These are phyloP conservation scores for Dichotomopilus funicola DNA, from an alignment of 2,329 filamentous ascomycete genomes.

Conservation along the genomic window DNA sequence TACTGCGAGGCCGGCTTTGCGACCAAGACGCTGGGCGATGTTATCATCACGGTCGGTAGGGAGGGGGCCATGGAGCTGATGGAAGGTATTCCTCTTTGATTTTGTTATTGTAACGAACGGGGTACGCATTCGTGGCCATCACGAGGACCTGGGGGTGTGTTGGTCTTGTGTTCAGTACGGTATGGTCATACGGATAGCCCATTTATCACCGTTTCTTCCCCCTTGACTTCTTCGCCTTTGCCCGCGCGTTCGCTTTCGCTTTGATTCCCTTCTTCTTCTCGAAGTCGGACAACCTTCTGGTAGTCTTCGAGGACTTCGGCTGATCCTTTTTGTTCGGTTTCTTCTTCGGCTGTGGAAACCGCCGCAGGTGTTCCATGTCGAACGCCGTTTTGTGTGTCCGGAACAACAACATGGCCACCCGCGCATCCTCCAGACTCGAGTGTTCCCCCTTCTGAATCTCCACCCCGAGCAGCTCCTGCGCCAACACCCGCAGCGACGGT, in stretches of 20 bases:
- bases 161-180: not conserved
- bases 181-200: not conserved
- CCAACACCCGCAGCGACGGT: constrained; percentile 57
- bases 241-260: not conserved
- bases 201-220: constrained; percentile 31
- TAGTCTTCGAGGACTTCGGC: constrained; percentile 20
- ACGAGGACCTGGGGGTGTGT: too few species aligned
- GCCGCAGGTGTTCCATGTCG: constrained; percentile 69
- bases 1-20: constrained; percentile 70
- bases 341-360: constrained; percentile 40
- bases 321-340: constrained; percentile 16
- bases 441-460: constrained; percentile 60
- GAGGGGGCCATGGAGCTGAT: constrained; percentile 62
- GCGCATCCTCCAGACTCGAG: constrained; percentile 70
- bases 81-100: constrained; percentile 59
- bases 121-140: too few species aligned
- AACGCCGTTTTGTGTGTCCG: constrained; percentile 76
- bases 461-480: constrained; percentile 49
- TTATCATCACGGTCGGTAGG: constrained; percentile 62
- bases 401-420: constrained; percentile 86
- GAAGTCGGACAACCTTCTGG: too few species aligned
- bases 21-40: constrained; percentile 65
- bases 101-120: too few species aligned
- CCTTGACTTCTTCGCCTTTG: constrained; percentile 29
- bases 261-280: constrained; percentile 35